Evolutionary conservation across 1,284 basidiomycete genomes (phyloP), one percentile per base, ranked within the genome.

Genomic region (Ustilago tritici): DNA sequence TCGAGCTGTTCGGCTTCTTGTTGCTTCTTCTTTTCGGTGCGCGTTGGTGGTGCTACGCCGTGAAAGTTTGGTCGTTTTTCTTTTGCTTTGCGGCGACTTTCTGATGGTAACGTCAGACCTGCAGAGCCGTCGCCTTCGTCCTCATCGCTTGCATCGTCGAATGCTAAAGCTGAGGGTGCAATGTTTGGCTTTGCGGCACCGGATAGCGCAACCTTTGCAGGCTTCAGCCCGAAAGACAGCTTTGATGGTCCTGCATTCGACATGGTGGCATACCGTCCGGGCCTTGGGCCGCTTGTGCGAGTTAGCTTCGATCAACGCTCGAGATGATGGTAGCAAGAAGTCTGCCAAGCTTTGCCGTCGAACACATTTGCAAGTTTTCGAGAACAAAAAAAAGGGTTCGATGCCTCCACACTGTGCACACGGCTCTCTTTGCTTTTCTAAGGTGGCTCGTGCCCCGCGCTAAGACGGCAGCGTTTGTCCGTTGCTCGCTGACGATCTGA

Each of bases 1-100:
- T 99, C 97, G 4, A 95, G 88, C 75, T 89, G 89, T 87, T 91
- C 90, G 83, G 95, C 95, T 72, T 91, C 90, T 49, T 73, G 72
- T 35, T 79, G 76, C 56, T 71, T 77, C 56, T 68, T 74, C 53
- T 59, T 73, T 49, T 75, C 78, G 19, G 61, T 65, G 35, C 70
- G 73, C 3, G 80, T 80, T 15, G 76, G 61, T 17, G 56, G 65
- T 4, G 53, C 57, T 38, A 68, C 35, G 9, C 71, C 70, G 6
- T 58, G 56, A 3, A 57, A 61, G 14, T 72, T 34, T 32, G 50
- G 2, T 31, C 50, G 56, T 23, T 34, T 31, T 5, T 28, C 36
- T 36, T 46, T 60, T 28, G 57, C 6, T 10, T 47, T 69, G 32
- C 41, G 41, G 10, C 35, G 32, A 2, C 58, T 57, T 36, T 43